phyloP scores from a whole-genome alignment of 495 filamentous ascomycete species.

The Neurospora hispaniola region DNA sequence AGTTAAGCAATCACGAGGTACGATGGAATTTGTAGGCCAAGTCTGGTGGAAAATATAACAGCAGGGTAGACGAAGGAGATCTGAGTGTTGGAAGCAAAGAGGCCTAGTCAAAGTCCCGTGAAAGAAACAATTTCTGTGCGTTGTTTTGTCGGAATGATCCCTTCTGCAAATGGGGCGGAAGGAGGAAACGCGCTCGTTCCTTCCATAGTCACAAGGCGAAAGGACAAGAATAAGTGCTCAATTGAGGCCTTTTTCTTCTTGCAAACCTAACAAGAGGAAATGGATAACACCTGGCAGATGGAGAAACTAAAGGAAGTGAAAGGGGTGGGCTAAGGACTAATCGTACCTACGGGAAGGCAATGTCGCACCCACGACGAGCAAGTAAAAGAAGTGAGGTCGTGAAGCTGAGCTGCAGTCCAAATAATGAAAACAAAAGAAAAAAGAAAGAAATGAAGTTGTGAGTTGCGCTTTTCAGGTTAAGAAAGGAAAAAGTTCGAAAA shows the following conservation, averaged over 20 bases:
- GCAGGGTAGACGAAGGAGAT: background rate
- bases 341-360: background rate
- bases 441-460: background rate
- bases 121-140: background rate
- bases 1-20: background rate
- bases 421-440: background rate
- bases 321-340: background rate
- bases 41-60: background rate
- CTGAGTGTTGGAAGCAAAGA: background rate
- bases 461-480: background rate
- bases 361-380: background rate
- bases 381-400: background rate
- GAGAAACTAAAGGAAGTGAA: background rate
- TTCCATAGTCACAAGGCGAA: background rate
- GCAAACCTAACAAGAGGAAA: background rate
- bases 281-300: background rate
- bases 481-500: background rate
- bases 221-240: background rate
- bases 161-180: background rate
- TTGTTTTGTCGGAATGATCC: background rate
- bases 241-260: background rate
- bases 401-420: background rate
- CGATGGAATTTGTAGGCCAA: background rate
- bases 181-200: background rate
- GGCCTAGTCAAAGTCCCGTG: background rate